These are phyloP conservation scores for Salvia splendens DNA, from an alignment of 257 asterid species.

Conservation along the genomic window DNA sequence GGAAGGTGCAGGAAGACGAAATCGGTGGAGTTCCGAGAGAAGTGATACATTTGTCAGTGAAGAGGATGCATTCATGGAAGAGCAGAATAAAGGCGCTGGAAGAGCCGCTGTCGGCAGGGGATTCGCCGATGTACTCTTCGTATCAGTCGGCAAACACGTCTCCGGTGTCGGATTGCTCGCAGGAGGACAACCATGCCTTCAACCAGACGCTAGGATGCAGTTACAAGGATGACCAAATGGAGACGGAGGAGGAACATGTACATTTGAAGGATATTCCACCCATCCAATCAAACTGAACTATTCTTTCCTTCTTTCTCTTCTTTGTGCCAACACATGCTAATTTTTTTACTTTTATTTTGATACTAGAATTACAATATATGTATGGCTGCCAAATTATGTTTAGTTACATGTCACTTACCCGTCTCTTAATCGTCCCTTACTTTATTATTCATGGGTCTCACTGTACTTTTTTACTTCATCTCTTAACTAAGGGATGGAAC, in stretches of 20 bases:
- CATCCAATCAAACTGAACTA: neutral
- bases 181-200: conserved; percentile 26
- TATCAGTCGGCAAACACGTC: conserved; percentile 41
- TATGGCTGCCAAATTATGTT: too few species aligned
- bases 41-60: conserved; percentile 3
- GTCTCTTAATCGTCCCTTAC: too few species aligned
- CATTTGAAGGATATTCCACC: neutral
- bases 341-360: too few species aligned
- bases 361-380: too few species aligned
- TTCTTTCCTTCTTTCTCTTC: too few species aligned
- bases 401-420: too few species aligned
- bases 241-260: conserved; percentile 9
- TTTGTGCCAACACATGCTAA: too few species aligned
- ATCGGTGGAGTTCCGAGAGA: neutral
- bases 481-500: too few species aligned
- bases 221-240: conserved; percentile 44
- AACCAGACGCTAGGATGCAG: conserved; percentile 29
- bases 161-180: conserved; percentile 33
- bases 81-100: conserved; percentile 36
- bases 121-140: conserved; percentile 31
- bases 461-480: too few species aligned
- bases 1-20: neutral
- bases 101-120: conserved; percentile 25
- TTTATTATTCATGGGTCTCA: too few species aligned
- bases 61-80: conserved; percentile 34